Conservation (phyloP, 306 rosid species). For the Castanea crenata region DNA sequence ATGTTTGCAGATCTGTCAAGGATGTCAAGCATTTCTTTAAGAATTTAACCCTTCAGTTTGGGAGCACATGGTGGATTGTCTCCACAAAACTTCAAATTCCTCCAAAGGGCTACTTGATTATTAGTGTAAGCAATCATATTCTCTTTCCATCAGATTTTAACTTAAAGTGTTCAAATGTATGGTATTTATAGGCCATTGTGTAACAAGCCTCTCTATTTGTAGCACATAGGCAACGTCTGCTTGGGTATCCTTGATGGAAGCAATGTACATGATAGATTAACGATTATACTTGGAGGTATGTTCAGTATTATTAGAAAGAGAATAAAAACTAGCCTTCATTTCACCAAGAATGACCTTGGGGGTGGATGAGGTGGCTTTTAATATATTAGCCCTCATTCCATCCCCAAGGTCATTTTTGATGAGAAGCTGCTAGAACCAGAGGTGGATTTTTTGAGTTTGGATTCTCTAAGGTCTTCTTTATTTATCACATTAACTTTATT, state of each 20-base stretch:
- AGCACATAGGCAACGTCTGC: constrained; percentile 81
- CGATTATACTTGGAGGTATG: constrained; percentile 78
- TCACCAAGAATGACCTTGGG: too few species aligned
- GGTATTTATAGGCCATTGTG: constrained; percentile 6
- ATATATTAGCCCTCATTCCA: not conserved
- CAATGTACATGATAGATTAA: constrained; percentile 61
- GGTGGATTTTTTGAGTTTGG: not conserved
- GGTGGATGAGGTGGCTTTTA: not conserved
- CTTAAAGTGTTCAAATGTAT: constrained; percentile 11
- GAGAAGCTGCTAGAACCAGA: not conserved
- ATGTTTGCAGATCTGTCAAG: constrained; percentile 54
- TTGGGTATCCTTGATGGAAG: constrained; percentile 80
- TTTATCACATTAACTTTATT: too few species aligned
- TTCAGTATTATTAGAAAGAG: not conserved
- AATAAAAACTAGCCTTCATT: not conserved
- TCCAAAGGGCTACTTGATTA: constrained; percentile 70
- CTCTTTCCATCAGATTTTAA: constrained; percentile 1
- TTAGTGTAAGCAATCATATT: constrained; percentile 44
- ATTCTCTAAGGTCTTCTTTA: too few species aligned
- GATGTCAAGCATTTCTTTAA: constrained; percentile 67
- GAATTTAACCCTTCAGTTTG: constrained; percentile 59
- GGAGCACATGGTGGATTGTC: constrained; percentile 75
- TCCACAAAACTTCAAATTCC: constrained; percentile 56
- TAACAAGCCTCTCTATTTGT: constrained; percentile 23
- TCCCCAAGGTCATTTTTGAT: not conserved